A percentile compares a stretch with the other conserved stretches of the same genome.
Conservation (phyloP, 495 filamentous ascomycete genomes). For the Xylaria cubensis region DNA sequence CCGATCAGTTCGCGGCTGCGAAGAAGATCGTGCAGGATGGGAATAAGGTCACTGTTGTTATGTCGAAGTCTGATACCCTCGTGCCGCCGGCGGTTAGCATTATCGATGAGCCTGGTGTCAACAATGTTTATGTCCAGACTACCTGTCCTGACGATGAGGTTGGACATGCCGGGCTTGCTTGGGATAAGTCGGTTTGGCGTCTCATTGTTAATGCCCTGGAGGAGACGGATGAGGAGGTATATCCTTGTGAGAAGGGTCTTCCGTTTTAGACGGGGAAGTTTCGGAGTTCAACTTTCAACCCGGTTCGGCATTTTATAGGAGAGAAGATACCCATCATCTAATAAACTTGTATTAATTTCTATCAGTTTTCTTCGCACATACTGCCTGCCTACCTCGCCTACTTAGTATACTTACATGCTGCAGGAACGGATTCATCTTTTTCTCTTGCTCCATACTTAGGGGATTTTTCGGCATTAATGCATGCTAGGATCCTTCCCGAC, state of each 20-base stretch:
- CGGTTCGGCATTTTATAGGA: not conserved
- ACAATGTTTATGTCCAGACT: conserved; percentile 56
- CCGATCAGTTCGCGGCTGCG: conserved; percentile 49
- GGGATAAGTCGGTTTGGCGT: conserved; percentile 62
- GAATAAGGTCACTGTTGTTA: conserved; percentile 57
- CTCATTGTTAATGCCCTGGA: conserved; percentile 60
- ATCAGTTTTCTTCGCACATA: not conserved
- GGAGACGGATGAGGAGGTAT: conserved; percentile 36
- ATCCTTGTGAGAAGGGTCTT: conserved; percentile 36
- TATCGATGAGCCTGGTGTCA: conserved; percentile 54
- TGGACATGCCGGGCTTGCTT: conserved; percentile 60
- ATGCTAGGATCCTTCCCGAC: not conserved
- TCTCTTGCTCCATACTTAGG: not conserved
- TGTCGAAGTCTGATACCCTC: conserved; percentile 55
- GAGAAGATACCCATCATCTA: conserved; percentile 10
- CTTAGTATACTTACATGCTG: not conserved
- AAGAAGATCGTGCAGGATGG: conserved; percentile 53
- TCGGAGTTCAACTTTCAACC: not conserved
- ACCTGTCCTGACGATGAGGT: conserved; percentile 55
- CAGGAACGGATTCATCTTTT: not conserved
- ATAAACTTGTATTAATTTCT: not conserved
- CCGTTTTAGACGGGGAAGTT: conserved; percentile 19
- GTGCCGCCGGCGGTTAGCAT: conserved; percentile 54
- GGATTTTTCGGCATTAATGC: conserved; percentile 4
- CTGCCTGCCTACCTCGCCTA: too few species aligned